These are phyloP conservation scores for Arachis hypogaea DNA, from an alignment of 306 rosid species.

Conservation along the genomic window DNA sequence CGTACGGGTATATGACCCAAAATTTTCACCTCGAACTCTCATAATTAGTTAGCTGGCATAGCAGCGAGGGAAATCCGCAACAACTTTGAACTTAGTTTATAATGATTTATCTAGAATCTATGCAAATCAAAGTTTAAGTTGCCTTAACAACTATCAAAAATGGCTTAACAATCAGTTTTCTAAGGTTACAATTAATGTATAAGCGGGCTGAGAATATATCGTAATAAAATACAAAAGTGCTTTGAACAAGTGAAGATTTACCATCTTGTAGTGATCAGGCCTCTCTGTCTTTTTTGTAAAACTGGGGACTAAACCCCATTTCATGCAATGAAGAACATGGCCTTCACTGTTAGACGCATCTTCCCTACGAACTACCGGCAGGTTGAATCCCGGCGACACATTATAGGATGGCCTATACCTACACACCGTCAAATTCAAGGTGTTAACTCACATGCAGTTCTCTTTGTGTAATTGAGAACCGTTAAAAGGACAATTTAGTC, in stretches of 20 bases:
- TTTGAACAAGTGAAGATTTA: constrained; percentile 30
- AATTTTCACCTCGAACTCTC: too few species aligned
- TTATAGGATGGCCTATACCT: constrained; percentile 80
- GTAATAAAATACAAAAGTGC: background rate
- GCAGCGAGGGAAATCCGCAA: background rate
- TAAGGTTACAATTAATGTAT: background rate
- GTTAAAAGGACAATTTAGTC: too few species aligned
- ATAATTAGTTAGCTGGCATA: background rate
- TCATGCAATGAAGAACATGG: constrained; percentile 74
- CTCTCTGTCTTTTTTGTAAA: constrained; percentile 84
- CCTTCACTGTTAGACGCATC: constrained; percentile 60
- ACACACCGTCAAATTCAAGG: constrained; percentile 11
- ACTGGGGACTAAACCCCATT: constrained; percentile 92
- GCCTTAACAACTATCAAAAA: background rate
- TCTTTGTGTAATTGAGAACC: too few species aligned
- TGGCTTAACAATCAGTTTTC: background rate
- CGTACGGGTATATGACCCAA: too few species aligned
- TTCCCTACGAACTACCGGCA: constrained; percentile 78
- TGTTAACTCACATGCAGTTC: too few species aligned
- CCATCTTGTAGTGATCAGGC: constrained; percentile 85
- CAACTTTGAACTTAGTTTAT: background rate
- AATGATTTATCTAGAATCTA: background rate
- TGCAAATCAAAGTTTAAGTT: background rate
- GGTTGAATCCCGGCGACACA: constrained; percentile 70
- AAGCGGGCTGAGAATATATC: background rate